Conservation (phyloP, 2,329 filamentous ascomycete species). For the Paraphoma sp. region DNA sequence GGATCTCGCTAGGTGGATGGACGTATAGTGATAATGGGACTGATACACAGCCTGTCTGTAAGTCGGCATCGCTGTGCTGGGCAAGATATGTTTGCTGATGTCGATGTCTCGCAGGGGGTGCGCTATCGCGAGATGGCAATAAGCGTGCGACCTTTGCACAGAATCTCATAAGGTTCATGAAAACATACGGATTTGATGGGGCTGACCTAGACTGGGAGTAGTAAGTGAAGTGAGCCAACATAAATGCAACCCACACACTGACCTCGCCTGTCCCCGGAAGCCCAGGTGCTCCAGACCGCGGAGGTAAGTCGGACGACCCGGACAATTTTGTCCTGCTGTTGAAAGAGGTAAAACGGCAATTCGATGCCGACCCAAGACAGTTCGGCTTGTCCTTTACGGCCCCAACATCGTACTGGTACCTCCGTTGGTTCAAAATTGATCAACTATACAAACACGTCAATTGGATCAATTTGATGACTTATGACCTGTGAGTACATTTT, state of each 20-base stretch:
- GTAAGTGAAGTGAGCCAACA: no score
- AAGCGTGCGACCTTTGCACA: slow-evolving; percentile 41
- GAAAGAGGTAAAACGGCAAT: not conserved
- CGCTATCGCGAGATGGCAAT: not conserved
- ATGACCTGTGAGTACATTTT: no score
- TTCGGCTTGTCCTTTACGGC: slow-evolving; percentile 19
- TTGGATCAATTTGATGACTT: no score
- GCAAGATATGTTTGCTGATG: no score
- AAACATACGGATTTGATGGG: slow-evolving; percentile 51
- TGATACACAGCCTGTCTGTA: slow-evolving; percentile 31
- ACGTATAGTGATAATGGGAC: slow-evolving; percentile 48
- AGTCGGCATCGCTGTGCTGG: no score
- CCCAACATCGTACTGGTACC: slow-evolving; percentile 30
- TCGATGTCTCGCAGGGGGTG: not conserved
- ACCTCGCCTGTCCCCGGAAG: slow-evolving; percentile 20
- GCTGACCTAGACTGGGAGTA: no score
- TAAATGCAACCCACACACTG: slow-evolving; percentile 22
- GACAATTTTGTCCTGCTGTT: slow-evolving; percentile 3
- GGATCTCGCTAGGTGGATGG: slow-evolving; percentile 51
- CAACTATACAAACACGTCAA: no score
- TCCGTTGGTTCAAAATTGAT: not conserved
- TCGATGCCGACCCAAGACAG: not conserved
- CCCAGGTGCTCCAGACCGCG: slow-evolving; percentile 25
- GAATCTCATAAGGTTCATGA: slow-evolving; percentile 47
- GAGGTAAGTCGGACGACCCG: slow-evolving; percentile 44